A percentile compares a stretch with the other conserved stretches of the same genome.
Evolutionary conservation across 495 filamentous ascomycete genomes (phyloP).

Genomic region (Hyaloscypha bicolor): DNA sequence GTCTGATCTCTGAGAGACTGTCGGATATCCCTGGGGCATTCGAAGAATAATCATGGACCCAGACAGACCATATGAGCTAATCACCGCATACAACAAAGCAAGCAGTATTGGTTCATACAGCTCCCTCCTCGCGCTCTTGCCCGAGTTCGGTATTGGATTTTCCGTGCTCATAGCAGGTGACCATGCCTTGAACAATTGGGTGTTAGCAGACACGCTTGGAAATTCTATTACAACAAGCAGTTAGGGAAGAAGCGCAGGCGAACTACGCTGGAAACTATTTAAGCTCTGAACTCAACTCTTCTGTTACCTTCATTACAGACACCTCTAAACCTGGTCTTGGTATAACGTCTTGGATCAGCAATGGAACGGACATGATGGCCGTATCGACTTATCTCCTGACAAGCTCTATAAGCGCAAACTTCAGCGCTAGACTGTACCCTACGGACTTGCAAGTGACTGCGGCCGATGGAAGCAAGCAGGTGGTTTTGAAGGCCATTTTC

Average conservation of each 20-base stretch:
- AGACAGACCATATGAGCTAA: slow-evolving; percentile 33
- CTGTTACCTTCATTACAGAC: slow-evolving; percentile 38
- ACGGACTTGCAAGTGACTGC: slow-evolving; percentile 33
- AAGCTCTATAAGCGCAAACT: slow-evolving; percentile 32
- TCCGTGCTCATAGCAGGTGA: slow-evolving; percentile 50
- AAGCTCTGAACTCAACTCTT: slow-evolving; percentile 29
- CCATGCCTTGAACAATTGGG: slow-evolving; percentile 30
- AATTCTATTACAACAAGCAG: slow-evolving; percentile 38
- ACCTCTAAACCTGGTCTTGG: slow-evolving; percentile 42
- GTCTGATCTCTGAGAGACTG: slow-evolving; percentile 43
- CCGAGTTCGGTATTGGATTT: slow-evolving; percentile 56
- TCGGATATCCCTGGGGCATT: slow-evolving; percentile 65
- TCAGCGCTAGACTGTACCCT: slow-evolving; percentile 42
- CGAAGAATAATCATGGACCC: slow-evolving; percentile 37
- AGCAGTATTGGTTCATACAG: slow-evolving; percentile 53
- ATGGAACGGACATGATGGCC: slow-evolving; percentile 44
- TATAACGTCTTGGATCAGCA: slow-evolving; percentile 49
- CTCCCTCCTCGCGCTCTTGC: slow-evolving; percentile 46
- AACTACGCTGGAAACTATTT: slow-evolving; percentile 40
- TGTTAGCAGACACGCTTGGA: slow-evolving; percentile 39
- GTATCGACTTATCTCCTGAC: background rate
- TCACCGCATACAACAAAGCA: slow-evolving; percentile 50
- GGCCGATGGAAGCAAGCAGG: slow-evolving; percentile 3
- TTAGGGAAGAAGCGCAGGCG: slow-evolving; percentile 37
- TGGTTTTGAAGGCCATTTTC: background rate